Evolutionary conservation across 495 filamentous ascomycete species (phyloP).

Genomic region (Saxispiralis lemnorum): DNA sequence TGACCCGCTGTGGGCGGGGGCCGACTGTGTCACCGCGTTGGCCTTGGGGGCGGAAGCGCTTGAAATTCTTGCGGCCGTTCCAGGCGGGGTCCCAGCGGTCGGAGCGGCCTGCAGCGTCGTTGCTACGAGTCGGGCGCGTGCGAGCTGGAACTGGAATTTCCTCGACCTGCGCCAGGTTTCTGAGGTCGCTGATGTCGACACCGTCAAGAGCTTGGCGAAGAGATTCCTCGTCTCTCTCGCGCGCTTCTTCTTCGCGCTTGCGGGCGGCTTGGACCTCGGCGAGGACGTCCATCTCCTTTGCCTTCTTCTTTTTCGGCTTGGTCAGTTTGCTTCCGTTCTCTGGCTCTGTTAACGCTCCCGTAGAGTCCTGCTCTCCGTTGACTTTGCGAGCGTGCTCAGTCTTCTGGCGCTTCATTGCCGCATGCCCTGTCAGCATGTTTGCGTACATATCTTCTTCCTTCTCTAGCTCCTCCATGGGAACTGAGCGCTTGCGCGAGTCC

Average conservation of each 20-base stretch:
- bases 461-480: background rate
- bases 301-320: conserved; percentile 10
- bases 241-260: conserved; percentile 41
- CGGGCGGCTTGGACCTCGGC: conserved; percentile 49
- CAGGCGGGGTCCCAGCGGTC: conserved; percentile 75
- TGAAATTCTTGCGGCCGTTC: conserved; percentile 96
- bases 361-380: conserved; percentile 1
- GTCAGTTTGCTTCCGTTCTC: background rate
- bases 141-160: conserved; percentile 44
- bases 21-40: conserved; percentile 28
- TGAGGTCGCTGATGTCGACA: conserved; percentile 53
- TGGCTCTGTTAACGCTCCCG: conserved; percentile 3
- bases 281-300: conserved; percentile 44
- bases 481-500: conserved; percentile 7
- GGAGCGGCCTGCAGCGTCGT: conserved; percentile 26
- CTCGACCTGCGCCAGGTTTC: conserved; percentile 60
- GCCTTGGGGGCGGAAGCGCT: conserved; percentile 58
- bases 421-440: conserved; percentile 41
- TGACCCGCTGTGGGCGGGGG: conserved; percentile 39
- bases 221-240: conserved; percentile 39
- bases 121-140: conserved; percentile 8
- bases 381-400: conserved; percentile 27
- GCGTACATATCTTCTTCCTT: conserved; percentile 4
- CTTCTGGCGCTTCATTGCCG: conserved; percentile 52
- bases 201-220: conserved; percentile 33